phyloP scores from a whole-genome alignment of 2,329 filamentous ascomycete species.

The Graphilbum ipis-grandicollis region DNA sequence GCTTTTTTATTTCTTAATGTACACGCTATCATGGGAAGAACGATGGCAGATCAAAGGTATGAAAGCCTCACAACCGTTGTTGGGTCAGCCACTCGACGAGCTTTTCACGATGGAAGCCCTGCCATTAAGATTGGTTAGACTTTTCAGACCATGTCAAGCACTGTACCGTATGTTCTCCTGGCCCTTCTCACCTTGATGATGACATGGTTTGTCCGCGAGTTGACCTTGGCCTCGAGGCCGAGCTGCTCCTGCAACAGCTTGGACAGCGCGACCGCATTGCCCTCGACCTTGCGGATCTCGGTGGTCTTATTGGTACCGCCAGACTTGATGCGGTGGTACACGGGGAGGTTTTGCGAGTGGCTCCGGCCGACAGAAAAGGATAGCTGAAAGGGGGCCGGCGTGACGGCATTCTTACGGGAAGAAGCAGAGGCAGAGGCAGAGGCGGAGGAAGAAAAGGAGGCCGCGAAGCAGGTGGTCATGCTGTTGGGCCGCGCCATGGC shows the following conservation, averaged over 20 bases:
- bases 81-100: too few species aligned
- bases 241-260: constrained; percentile 45
- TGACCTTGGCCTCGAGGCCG: constrained; percentile 33
- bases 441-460: not conserved
- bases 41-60: too few species aligned
- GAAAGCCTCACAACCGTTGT: too few species aligned
- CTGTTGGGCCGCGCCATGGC: too few species aligned
- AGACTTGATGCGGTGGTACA: constrained; percentile 58
- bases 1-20: too few species aligned
- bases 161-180: too few species aligned
- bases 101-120: not conserved
- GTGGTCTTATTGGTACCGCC: constrained; percentile 65
- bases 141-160: too few species aligned
- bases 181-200: constrained; percentile 43
- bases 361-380: constrained; percentile 54
- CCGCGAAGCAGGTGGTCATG: too few species aligned
- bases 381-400: too few species aligned
- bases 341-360: constrained; percentile 48
- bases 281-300: constrained; percentile 61
- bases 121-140: too few species aligned
- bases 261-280: constrained; percentile 46
- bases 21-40: too few species aligned
- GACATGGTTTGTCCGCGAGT: constrained; percentile 53
- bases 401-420: too few species aligned
- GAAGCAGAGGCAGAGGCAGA: not conserved